A percentile compares a stretch with the other conserved stretches of the same genome.
Evolutionary conservation across 192 early-diverging fungal genomes (phyloP).

Genomic region (Podila clonocystis): DNA sequence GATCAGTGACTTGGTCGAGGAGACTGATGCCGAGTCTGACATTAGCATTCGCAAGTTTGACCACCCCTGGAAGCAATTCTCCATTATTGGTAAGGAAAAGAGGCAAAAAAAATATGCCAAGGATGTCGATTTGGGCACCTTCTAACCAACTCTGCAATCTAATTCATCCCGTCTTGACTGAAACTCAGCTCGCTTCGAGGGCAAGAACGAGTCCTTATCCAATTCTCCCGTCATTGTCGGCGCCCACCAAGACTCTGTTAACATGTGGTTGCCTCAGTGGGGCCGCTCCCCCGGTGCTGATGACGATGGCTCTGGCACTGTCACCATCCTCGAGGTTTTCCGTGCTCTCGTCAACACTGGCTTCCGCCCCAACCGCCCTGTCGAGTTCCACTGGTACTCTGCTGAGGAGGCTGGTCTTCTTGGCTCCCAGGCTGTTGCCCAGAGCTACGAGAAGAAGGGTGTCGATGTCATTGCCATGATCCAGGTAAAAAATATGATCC

Average conservation of each 20-base stretch:
- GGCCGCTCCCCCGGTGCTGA: constrained; percentile 78
- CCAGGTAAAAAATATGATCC: constrained; percentile 59
- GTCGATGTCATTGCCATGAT: constrained; percentile 79
- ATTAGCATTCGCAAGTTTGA: constrained; percentile 79
- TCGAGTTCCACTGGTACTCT: constrained; percentile 98
- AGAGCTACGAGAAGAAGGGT: constrained; percentile 67
- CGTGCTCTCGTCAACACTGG: constrained; percentile 72
- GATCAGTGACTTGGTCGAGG: constrained; percentile 58
- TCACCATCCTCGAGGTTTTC: constrained; percentile 92
- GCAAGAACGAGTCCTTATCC: constrained; percentile 51
- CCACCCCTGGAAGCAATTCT: constrained; percentile 87
- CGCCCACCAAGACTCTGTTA: constrained; percentile 93
- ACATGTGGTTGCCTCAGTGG: constrained; percentile 82
- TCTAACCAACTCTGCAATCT: not conserved
- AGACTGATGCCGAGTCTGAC: constrained; percentile 40
- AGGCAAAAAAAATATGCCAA: not conserved
- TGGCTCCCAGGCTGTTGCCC: constrained; percentile 87
- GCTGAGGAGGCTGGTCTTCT: constrained; percentile 92
- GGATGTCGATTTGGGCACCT: not conserved
- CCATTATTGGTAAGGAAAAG: constrained; percentile 58
- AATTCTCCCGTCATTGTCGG: constrained; percentile 82
- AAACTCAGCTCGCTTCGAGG: constrained; percentile 79
- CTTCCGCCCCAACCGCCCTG: constrained; percentile 77
- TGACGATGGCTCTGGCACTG: constrained; percentile 94
- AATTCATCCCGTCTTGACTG: not conserved